Conservation (phyloP, 2,329 filamentous ascomycete species). For the Ceratocystiopsis brevicomis region DNA sequence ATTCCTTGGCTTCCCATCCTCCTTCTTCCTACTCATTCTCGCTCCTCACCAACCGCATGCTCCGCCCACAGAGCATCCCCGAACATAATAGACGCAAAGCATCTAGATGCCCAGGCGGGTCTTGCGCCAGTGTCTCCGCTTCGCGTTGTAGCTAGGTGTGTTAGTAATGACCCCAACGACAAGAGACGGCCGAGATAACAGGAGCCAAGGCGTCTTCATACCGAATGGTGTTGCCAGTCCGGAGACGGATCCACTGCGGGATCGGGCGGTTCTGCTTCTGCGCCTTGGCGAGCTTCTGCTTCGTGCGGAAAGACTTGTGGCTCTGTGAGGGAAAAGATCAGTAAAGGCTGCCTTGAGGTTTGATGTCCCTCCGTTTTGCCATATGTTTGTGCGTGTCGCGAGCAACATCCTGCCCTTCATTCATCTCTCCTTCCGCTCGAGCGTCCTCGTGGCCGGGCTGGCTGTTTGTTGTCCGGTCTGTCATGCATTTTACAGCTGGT, state of each 20-base stretch:
- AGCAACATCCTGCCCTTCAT: too few relatives aligned
- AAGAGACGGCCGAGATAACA: too few relatives aligned
- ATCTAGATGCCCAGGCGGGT: constrained; percentile 95
- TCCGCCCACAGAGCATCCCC: too few relatives aligned
- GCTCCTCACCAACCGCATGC: constrained; percentile 1
- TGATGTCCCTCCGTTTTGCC: not conserved
- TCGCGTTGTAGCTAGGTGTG: constrained; percentile 81
- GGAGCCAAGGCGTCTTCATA: too few relatives aligned
- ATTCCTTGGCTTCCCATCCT: too few relatives aligned
- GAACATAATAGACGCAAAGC: constrained; percentile 5
- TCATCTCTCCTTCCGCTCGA: too few relatives aligned
- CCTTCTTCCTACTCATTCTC: not conserved
- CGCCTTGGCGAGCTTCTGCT: constrained; percentile 99
- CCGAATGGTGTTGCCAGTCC: constrained; percentile 98
- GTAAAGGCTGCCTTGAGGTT: not conserved
- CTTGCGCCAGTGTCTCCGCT: constrained; percentile 99
- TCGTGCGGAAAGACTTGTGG: constrained; percentile 99
- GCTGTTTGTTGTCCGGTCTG: too few relatives aligned
- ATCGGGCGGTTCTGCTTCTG: constrained; percentile 99
- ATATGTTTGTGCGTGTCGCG: not conserved
- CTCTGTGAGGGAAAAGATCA: constrained; percentile 36
- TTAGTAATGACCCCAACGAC: not conserved
- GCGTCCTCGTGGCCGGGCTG: too few relatives aligned
- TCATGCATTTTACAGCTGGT: too few relatives aligned
- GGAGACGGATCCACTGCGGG: constrained; percentile 97